Evolutionary conservation across 805 yeast genomes (phyloP), one percentile per base, ranked within the genome.

Genomic region (Torulaspora indica): DNA sequence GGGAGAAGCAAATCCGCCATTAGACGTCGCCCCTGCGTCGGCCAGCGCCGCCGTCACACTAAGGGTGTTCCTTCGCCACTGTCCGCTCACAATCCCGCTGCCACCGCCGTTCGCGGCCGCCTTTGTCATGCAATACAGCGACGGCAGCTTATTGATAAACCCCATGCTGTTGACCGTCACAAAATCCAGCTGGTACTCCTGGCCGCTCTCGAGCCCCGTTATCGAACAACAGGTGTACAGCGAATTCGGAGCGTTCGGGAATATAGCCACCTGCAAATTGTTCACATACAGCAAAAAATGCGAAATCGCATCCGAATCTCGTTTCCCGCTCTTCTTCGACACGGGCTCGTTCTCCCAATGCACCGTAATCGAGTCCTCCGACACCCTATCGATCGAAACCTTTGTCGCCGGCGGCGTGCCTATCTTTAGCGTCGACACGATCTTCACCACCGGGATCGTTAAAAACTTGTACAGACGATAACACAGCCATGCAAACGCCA

Each of bases 311-410:
- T 49, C 45, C 8, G 41, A 22, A 10, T 17, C 36, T 7, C 42
- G 35, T 36, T 20, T 20, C 27, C 37, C 42, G 24, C 30, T 23
- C 15, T 45, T 24, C 17, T 20, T 20, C 22, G 22, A 20, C 22
- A 32, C 31, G 5, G 58, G 57, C 40, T 63, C 65, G 43, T 64
- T 64, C 44, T 64, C 68, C 68, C 68, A 64, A 49, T 63, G 66
- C 10, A 64, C 45, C 2, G 66, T 58, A 6, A 64, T 54, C 1
- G 64, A 53, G 30, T 52, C 50, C 13, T 43, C 46, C 4, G 63
- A 50, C n/a, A 64, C 56, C 32, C 51, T 57, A 45, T 64, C 68
- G 17, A 64, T 60, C 2, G 68, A 63, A 4, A 63, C 59, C 41
- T 63, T 63, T 4, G 61, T 56, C 3, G 66, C 58, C 13, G 64